Conservation (phyloP, 192 early-diverging fungal species). For the Haplosporangium gracile region DNA sequence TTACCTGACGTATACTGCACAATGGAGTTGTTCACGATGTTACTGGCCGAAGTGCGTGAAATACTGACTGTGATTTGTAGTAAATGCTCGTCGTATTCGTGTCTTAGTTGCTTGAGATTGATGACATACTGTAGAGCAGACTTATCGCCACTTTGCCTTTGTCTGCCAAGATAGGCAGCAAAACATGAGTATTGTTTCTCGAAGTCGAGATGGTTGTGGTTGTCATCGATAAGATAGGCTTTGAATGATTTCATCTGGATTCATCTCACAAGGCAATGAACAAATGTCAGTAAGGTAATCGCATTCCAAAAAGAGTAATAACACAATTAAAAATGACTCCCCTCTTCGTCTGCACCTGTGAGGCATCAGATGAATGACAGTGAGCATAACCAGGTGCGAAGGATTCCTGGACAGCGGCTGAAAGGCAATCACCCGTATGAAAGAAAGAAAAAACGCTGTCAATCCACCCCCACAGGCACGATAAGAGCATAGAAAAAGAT, state of each 20-base stretch:
- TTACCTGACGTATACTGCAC: slow-evolving; percentile 6
- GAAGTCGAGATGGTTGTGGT: background rate
- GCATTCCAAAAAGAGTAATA: background rate
- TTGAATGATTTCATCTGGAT: slow-evolving; percentile 2
- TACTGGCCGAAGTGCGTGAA: slow-evolving; percentile 12
- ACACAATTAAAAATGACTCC: slow-evolving; percentile 1
- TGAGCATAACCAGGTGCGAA: slow-evolving; percentile 20
- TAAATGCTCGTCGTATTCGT: slow-evolving; percentile 11
- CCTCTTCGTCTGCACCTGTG: slow-evolving; percentile 9
- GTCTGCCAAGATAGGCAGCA: slow-evolving; percentile 1
- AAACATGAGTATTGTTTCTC: slow-evolving; percentile 5
- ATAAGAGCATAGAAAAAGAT: slow-evolving; percentile 9
- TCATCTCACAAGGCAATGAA: background rate
- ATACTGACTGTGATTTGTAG: slow-evolving; percentile 4
- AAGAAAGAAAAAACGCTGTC: slow-evolving; percentile 2
- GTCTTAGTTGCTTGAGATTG: background rate
- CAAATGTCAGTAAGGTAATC: background rate
- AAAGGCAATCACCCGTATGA: slow-evolving; percentile 12
- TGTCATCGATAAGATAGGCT: background rate
- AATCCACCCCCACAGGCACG: slow-evolving; percentile 14
- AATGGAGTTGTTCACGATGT: slow-evolving; percentile 12
- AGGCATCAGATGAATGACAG: slow-evolving; percentile 13
- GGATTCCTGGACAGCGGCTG: slow-evolving; percentile 13
- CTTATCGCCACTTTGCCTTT: slow-evolving; percentile 11
- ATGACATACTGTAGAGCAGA: background rate